Base-by-base conservation (phyloP, 306 rosid species). In the Rosa chinensis region DNA sequence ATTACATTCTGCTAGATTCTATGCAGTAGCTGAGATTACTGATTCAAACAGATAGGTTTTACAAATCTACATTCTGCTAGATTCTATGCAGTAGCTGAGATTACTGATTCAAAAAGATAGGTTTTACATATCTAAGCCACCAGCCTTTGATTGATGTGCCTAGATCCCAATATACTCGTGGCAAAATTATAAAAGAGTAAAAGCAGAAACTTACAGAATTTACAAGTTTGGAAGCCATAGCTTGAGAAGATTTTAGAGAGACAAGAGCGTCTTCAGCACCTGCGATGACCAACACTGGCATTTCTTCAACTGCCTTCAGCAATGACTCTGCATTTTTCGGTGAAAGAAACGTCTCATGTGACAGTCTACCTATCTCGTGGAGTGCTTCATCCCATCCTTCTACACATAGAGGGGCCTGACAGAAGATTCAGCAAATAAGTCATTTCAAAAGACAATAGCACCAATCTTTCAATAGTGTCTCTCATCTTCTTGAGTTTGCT, bases 381-480 rank as follows among this genome's bases (percentile, higher is more conserved):
- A 92, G 89, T 1, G 97, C 98, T 78, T 89, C 93, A 35, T 94
- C 98, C 97, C 98, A 94, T 55, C 98, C 97, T 82, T 94, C 94
- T 56, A 92, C 93, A 84, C 83, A 90, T 64, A 94, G 80, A 66
- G 97, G 92, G 72, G 93, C 94, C 98, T 94, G 84, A 78, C 66
- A 80, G 44, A 77, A 72, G 61, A 64, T 56, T 14, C 8, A 52
- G 44, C 21, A 42, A 67, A 75, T 2, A 21, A 59, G 44, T 59
- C 42, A 16, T 12, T 43, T 58, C 43, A 3, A 21, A 43, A 59
- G 4, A 50, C 63, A 37, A 43, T 40, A 37, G 5, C 52, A 20
- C 20, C 4, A 63, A 11, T 32, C 20, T 63, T 23, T 59, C 40
- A 2, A 63, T 13, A 14, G 66, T 25, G 69, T 11, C 21, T 63